Base-by-base conservation (phyloP, 2,329 filamentous ascomycete species). In the Periglandula ipomoeae region DNA sequence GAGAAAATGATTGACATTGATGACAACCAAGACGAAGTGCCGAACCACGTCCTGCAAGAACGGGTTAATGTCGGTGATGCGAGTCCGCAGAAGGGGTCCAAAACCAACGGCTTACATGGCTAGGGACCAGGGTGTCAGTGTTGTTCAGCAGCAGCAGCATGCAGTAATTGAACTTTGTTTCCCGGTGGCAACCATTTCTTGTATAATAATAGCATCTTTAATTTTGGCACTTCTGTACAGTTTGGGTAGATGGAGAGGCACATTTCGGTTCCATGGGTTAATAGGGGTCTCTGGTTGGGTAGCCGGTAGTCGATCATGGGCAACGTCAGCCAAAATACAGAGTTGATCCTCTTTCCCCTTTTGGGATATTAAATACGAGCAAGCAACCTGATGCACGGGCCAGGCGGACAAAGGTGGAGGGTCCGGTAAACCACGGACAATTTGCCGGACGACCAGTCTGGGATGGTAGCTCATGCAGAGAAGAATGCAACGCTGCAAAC, bases 1-100 rank as follows among this genome's bases (percentile, higher is more conserved):
- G 85, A 96, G 67, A 86, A 84, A 62, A 74, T 93, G 68, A 87
- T 89, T 52, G 66, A 65, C 44, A 67, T 70, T 30, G 66, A 61
- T 20, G 59, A 53, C 32, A 57, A 55, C 26, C 58, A 59, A 30
- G 59, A 57, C 22, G 55, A 56, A 13, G 60, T 55, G 46, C 61
- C 59, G 6, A 58, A 53, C 41, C 55, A 56, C 46, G 61, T 63
- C 48, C 60, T 66, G 47, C 60, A 63, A 56, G 66, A 70, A 51
- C 61, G 60, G 54, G 62, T 59, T 15, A 65, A 65, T 50, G 55
- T 62, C 19, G 58, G 61, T 52, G 58, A 60, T 47, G 39, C 51
- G 41, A 64, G 64, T 52, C 63, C 67, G 49, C 59, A 58, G 13
- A 67, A 63, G 52, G 57, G 59, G 5, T 47, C 47, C 34, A 65